These are phyloP conservation scores for Aspergillus piperis DNA, from an alignment of 2,329 filamentous ascomycete species.

Conservation along the genomic window DNA sequence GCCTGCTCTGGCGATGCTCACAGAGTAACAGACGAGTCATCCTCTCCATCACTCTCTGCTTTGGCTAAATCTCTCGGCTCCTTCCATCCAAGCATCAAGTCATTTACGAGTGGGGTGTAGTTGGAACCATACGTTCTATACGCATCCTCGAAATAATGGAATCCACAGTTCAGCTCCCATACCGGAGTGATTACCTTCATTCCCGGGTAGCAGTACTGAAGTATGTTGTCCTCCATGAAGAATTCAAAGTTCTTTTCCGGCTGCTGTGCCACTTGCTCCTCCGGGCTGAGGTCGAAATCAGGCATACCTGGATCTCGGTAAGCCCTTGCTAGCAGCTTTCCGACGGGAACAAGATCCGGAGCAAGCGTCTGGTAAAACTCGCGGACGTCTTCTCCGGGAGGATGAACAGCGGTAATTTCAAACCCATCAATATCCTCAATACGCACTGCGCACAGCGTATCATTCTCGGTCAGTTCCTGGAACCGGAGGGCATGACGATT, in stretches of 20 bases:
- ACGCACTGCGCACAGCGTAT: slow-evolving; percentile 44
- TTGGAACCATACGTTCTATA: slow-evolving; percentile 61
- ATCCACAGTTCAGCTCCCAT: slow-evolving; percentile 59
- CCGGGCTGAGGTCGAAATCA: slow-evolving; percentile 39
- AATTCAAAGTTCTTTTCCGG: slow-evolving; percentile 53
- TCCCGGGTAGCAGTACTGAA: slow-evolving; percentile 62
- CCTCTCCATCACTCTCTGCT: background rate
- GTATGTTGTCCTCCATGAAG: slow-evolving; percentile 65
- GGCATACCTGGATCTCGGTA: slow-evolving; percentile 50
- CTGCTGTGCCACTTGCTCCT: slow-evolving; percentile 29
- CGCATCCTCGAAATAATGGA: slow-evolving; percentile 66
- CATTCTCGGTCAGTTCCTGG: slow-evolving; percentile 34
- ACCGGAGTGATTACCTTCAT: slow-evolving; percentile 63
- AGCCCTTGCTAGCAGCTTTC: slow-evolving; percentile 54
- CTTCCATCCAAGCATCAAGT: slow-evolving; percentile 68
- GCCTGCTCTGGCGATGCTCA: background rate
- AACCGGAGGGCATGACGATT: slow-evolving; percentile 43
- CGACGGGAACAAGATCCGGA: slow-evolving; percentile 52
- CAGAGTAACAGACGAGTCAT: background rate
- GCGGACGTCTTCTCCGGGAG: slow-evolving; percentile 47
- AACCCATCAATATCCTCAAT: slow-evolving; percentile 58
- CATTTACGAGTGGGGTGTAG: slow-evolving; percentile 66
- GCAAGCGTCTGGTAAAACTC: slow-evolving; percentile 51
- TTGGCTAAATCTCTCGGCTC: slow-evolving; percentile 46
- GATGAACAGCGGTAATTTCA: slow-evolving; percentile 59